Conservation (phyloP, 495 filamentous ascomycete species). For the Trichoderma orchidacearum region DNA sequence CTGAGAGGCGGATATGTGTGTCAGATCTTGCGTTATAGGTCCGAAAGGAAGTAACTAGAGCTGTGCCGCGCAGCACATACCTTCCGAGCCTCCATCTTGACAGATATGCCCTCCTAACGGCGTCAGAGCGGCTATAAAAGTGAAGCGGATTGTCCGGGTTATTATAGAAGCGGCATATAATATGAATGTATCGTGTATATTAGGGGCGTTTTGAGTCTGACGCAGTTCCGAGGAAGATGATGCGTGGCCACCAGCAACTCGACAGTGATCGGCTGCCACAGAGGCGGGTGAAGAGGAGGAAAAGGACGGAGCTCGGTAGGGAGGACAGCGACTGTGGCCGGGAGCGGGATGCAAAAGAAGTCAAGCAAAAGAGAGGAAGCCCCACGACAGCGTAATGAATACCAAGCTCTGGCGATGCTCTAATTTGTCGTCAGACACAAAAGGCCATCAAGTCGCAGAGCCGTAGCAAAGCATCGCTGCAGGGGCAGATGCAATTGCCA, state of each 20-base stretch:
- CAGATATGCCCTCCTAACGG: neutral
- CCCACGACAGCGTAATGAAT: too few species aligned
- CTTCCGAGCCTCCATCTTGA: slow-evolving; percentile 3
- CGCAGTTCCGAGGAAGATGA: neutral
- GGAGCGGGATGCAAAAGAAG: too few species aligned
- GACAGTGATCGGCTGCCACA: too few species aligned
- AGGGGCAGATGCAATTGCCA: neutral
- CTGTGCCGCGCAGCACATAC: neutral
- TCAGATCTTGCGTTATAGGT: neutral
- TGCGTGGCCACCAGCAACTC: neutral
- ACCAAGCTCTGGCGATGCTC: neutral
- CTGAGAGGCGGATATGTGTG: slow-evolving; percentile 1
- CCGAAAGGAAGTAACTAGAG: neutral
- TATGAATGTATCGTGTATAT: neutral
- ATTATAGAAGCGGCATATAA: neutral
- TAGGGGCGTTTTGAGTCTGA: neutral
- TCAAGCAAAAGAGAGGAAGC: neutral
- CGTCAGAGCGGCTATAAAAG: neutral
- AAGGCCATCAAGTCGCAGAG: neutral
- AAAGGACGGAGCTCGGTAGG: too few species aligned
- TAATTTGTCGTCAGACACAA: neutral
- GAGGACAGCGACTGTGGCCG: too few species aligned
- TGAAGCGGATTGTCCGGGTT: neutral
- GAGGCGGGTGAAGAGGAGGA: too few species aligned
- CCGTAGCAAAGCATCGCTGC: neutral